Conservation (phyloP, 768 basidiomycete species). For the Calvatia gigantea region DNA sequence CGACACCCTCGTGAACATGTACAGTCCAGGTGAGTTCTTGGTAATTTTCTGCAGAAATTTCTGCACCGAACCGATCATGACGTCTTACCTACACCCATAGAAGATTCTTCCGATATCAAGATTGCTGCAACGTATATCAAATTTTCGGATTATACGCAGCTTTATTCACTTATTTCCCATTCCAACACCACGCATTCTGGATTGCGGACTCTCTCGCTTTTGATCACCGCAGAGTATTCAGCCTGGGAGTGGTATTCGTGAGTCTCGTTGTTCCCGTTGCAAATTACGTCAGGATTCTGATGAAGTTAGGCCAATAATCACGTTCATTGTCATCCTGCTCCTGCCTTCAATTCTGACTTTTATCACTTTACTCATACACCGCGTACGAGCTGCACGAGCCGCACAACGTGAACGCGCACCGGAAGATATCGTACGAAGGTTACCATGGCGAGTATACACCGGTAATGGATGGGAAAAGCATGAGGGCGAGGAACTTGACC, state of each 20-base stretch:
- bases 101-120: constrained; percentile 78
- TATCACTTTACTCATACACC: constrained; percentile 84
- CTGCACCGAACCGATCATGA: constrained; percentile 6
- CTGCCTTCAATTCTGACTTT: constrained; percentile 89
- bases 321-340: constrained; percentile 83
- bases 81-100: constrained; percentile 33
- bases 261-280: constrained; percentile 26
- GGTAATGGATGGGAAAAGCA: constrained; percentile 81
- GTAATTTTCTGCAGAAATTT: no score
- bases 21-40: constrained; percentile 83
- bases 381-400: constrained; percentile 77
- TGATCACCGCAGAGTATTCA: constrained; percentile 76
- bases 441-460: constrained; percentile 85
- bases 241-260: constrained; percentile 94
- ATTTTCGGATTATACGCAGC: constrained; percentile 71
- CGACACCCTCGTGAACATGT: constrained; percentile 86
- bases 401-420: constrained; percentile 84
- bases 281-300: constrained; percentile 9
- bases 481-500: constrained; percentile 36
- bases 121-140: constrained; percentile 90
- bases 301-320: constrained; percentile 67
- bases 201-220: constrained; percentile 67
- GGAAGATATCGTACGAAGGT: constrained; percentile 69
- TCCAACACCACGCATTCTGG: constrained; percentile 83
- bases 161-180: constrained; percentile 63